Conservation (phyloP, 1,284 basidiomycete species). For the Sanghuangporus weigelae region DNA sequence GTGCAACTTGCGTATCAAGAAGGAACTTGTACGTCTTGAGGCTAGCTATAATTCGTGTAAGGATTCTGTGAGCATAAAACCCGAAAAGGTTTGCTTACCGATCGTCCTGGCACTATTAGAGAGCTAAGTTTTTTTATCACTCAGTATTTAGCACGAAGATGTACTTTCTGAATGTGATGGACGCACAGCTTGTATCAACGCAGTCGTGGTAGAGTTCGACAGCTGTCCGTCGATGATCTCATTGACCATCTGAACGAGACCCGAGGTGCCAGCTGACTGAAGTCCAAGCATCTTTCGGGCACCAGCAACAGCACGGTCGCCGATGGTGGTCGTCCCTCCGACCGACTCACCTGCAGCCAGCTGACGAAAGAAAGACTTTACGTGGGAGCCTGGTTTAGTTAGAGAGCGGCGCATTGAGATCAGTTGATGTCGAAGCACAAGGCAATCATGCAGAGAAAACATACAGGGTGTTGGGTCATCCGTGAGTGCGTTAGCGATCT, state of each 20-base stretch:
- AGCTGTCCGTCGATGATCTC: slow-evolving; percentile 16
- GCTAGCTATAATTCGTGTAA: slow-evolving; percentile 12
- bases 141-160: background rate
- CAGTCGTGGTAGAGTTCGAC: slow-evolving; percentile 17
- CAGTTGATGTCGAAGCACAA: background rate
- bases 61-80: too few relatives aligned
- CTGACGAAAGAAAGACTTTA: slow-evolving; percentile 16
- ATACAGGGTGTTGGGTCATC: slow-evolving; percentile 15
- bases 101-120: slow-evolving; percentile 16
- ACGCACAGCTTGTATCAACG: slow-evolving; percentile 15
- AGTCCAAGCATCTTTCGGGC: slow-evolving; percentile 20
- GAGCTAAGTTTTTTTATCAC: background rate
- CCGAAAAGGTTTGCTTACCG: slow-evolving; percentile 4
- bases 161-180: background rate
- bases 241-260: slow-evolving; percentile 19
- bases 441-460: background rate
- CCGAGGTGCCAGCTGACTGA: slow-evolving; percentile 16
- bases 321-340: slow-evolving; percentile 19
- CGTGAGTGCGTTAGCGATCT: slow-evolving; percentile 17
- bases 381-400: slow-evolving; percentile 9
- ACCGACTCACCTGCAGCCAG: slow-evolving; percentile 14
- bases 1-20: slow-evolving; percentile 17
- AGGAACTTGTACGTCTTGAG: slow-evolving; percentile 20
- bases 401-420: background rate
- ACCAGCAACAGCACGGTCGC: slow-evolving; percentile 23